phyloP scores from a whole-genome alignment of 2,329 filamentous ascomycete genomes.

The Aspergillus sclerotialis region DNA sequence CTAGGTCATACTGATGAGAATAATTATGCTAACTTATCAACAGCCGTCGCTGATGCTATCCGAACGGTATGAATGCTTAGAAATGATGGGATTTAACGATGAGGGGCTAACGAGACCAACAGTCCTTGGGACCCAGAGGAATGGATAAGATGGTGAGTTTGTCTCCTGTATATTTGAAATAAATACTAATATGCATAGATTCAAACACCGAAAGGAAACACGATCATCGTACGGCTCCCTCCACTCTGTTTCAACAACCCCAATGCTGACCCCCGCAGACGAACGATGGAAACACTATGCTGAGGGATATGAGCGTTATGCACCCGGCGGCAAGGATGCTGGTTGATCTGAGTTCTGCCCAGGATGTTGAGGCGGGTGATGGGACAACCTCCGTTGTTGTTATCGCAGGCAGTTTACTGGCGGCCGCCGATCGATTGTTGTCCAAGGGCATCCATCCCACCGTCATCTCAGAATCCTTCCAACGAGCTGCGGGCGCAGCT shows the following conservation, averaged over 20 bases:
- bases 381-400: slow-evolving; percentile 98
- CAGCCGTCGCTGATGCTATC: slow-evolving; percentile 95
- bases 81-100: slow-evolving; percentile 12
- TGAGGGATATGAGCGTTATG: slow-evolving; percentile 98
- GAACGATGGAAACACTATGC: slow-evolving; percentile 98
- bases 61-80: slow-evolving; percentile 56
- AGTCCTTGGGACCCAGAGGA: slow-evolving; percentile 86
- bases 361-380: slow-evolving; percentile 97
- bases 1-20: slow-evolving; percentile 1
- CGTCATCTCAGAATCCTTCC: slow-evolving; percentile 95
- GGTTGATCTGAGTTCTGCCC: slow-evolving; percentile 91
- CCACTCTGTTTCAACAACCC: slow-evolving; percentile 6
- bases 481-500: slow-evolving; percentile 81
- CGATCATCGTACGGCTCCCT: slow-evolving; percentile 67
- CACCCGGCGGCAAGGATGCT: slow-evolving; percentile 99
- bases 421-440: slow-evolving; percentile 84
- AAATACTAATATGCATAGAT: slow-evolving; percentile 48
- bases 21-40: slow-evolving; percentile 19
- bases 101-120: slow-evolving; percentile 33
- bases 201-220: slow-evolving; percentile 90
- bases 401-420: slow-evolving; percentile 89
- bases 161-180: slow-evolving; percentile 1
- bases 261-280: slow-evolving; percentile 48
- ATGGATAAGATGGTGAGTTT: slow-evolving; percentile 86
- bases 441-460: slow-evolving; percentile 93